phyloP scores from a whole-genome alignment of 306 rosid genomes.

The Trifolium fragiferum region DNA sequence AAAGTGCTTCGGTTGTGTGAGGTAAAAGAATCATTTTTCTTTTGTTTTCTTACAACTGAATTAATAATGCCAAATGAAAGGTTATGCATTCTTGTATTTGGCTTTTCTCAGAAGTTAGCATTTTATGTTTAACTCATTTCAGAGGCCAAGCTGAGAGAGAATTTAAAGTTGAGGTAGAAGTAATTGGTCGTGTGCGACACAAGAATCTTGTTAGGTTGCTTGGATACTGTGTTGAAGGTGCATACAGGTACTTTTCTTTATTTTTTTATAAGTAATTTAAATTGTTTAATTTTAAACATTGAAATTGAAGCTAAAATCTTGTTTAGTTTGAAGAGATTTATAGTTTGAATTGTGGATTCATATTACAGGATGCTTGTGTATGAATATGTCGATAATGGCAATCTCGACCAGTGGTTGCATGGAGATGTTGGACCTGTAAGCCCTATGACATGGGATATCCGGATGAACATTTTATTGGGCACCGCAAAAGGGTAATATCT shows the following conservation, averaged over 20 bases:
- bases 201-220: conserved; percentile 97
- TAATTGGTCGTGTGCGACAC: conserved; percentile 94
- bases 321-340: conserved; percentile 26
- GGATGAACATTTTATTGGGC: conserved; percentile 82
- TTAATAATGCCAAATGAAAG: conserved; percentile 30
- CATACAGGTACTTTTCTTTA: conserved; percentile 71
- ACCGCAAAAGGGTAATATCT: conserved; percentile 88
- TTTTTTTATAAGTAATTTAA: not conserved
- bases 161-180: conserved; percentile 94
- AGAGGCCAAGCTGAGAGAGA: conserved; percentile 99
- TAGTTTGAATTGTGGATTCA: conserved; percentile 34
- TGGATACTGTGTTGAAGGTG: conserved; percentile 99
- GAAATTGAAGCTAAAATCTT: conserved; percentile 34
- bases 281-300: not conserved
- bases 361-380: conserved; percentile 93
- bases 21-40: conserved; percentile 40
- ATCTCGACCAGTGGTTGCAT: conserved; percentile 95
- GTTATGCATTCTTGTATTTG: conserved; percentile 14
- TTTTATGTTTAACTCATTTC: conserved; percentile 36
- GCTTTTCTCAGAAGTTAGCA: conserved; percentile 20
- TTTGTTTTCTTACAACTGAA: conserved; percentile 35
- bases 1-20: conserved; percentile 47
- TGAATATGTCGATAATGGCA: conserved; percentile 92
- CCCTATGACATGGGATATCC: conserved; percentile 91
- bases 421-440: conserved; percentile 91